Percentiles rank a stretch among this genome's conserved stretches.
phyloP scores from a whole-genome alignment of 257 asterid genomes.

The Forsythia suspensa region DNA sequence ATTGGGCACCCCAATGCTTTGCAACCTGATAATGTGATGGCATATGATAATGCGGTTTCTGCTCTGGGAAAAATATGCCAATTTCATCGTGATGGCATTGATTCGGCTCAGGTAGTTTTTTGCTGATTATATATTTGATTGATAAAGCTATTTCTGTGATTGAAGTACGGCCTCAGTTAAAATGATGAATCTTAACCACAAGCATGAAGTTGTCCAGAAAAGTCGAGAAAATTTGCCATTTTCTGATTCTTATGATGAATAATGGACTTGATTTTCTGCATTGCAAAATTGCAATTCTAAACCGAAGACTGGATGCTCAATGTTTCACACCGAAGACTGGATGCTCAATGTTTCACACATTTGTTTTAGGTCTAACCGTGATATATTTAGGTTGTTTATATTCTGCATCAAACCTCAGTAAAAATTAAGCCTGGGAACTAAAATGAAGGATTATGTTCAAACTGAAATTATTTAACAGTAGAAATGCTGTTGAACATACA shows the following conservation, averaged over 20 bases:
- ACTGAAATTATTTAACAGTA: too few relatives aligned
- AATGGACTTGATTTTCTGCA: background rate
- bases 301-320: background rate
- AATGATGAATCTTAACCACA: background rate
- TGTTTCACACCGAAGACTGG: too few relatives aligned
- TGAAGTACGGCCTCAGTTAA: background rate
- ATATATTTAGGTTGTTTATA: background rate
- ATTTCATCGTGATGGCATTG: constrained; percentile 88
- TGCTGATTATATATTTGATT: background rate
- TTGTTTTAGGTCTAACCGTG: background rate
- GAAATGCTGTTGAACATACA: too few relatives aligned
- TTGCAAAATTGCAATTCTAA: background rate
- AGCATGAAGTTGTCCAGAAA: background rate
- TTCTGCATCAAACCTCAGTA: background rate
- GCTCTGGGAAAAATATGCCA: constrained; percentile 95
- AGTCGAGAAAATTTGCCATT: background rate
- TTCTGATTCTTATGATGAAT: background rate
- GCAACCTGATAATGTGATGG: constrained; percentile 80
- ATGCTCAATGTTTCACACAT: background rate
- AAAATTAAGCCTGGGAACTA: too few relatives aligned
- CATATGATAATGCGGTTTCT: constrained; percentile 97
- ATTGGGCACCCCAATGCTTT: constrained; percentile 68
- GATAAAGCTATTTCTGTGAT: background rate
- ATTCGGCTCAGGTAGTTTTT: constrained; percentile 72
- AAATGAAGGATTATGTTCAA: too few relatives aligned